Conservation (phyloP, 2,329 filamentous ascomycete species). For the Drechslerella dactyloides region DNA sequence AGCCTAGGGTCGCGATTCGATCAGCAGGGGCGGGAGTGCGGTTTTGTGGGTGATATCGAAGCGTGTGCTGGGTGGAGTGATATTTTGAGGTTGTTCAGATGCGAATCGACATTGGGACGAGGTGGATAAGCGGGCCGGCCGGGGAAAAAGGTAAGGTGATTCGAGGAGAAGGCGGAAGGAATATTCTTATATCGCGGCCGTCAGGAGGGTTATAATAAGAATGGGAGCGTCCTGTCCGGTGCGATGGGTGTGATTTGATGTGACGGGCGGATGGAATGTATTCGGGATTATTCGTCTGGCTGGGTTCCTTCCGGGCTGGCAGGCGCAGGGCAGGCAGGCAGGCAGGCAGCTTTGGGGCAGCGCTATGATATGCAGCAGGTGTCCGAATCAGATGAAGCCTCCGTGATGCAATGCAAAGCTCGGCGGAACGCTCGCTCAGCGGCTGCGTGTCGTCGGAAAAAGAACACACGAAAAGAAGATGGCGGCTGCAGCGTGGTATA, state of each 20-base stretch:
- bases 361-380: neutral
- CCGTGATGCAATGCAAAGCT: slow-evolving; percentile 3
- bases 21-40: slow-evolving; percentile 24
- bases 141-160: slow-evolving; percentile 9
- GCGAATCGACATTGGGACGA: slow-evolving; percentile 24
- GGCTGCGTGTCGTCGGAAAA: neutral
- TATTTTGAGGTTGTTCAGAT: slow-evolving; percentile 8
- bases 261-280: neutral
- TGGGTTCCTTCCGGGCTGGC: too few relatives aligned
- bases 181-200: neutral
- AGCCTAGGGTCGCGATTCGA: too few relatives aligned
- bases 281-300: slow-evolving; percentile 30
- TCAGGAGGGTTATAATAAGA: slow-evolving; percentile 10
- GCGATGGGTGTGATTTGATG: neutral
- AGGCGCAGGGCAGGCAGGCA: too few relatives aligned
- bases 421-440: neutral
- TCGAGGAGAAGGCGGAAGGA: neutral
- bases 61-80: too few relatives aligned
- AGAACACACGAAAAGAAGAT: neutral
- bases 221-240: too few relatives aligned
- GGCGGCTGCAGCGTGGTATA: too few relatives aligned
- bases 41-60: too few relatives aligned
- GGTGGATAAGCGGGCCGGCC: slow-evolving; percentile 1
- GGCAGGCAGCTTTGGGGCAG: neutral
- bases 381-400: slow-evolving; percentile 2